Base-by-base conservation (phyloP, 805 yeast genomes). In the Wickerhamia fluorescens region DNA sequence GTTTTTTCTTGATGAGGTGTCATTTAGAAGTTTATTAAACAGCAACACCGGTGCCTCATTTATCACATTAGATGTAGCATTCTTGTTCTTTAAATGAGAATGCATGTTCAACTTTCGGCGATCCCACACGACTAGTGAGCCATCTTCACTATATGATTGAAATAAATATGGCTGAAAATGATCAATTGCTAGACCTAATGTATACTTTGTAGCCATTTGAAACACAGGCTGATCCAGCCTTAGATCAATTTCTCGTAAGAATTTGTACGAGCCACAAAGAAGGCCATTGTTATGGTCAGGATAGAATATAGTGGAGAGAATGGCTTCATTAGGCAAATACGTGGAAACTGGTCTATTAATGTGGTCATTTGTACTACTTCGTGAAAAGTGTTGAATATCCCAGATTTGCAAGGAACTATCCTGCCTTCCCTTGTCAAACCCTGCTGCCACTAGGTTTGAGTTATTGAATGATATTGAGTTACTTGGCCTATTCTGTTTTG, bases 81-180 rank as follows among this genome's bases (percentile, higher is more conserved):
- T 25, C 9, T 44, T 18, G 10, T 25, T 31, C 23, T 41, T 45
- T 10, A 25, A 29, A 24, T 33, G 34, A 9, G 41, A 23, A 21
- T 15, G 11, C 14, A 35, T 44, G 42, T 44, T 51, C 25, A 83
- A 49, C 39, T 70, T 77, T 39, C 94, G 61, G 38, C 85, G 66
- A 49, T 83, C 94, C 84, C 88, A 88, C 6, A 88, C 64, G 0
- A 89, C 78, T 28, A 87, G 56, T 0, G 92, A 73, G 2, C 95
- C 95, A 45, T 83, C 89, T 42, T 87, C 95, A 29, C 84, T 74
- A 38, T 73, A 73, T 0, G 94, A 77, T 11, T 85, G 74, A 51
- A 88, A 84, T 37, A 72, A 66, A 51, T 73, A 68, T 8, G 67
- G 68, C 44, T 77, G 75, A 45, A 74, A 74, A 3, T 82, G 89